A percentile compares a stretch with the other conserved stretches of the same genome.
Evolutionary conservation across 2,329 filamentous ascomycete species (phyloP).

Genomic region (Diaporthe australafricana): DNA sequence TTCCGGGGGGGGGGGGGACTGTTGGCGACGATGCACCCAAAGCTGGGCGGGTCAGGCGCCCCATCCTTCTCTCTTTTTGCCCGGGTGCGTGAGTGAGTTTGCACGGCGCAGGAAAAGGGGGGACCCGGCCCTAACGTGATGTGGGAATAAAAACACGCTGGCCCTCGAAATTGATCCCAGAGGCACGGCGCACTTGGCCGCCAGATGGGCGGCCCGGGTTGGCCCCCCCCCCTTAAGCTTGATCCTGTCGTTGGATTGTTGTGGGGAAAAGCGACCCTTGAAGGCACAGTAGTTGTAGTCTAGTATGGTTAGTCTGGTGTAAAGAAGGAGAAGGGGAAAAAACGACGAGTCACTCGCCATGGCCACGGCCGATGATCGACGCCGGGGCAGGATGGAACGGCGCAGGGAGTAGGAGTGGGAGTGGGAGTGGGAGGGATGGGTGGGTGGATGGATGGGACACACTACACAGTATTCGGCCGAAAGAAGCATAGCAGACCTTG

Average conservation of each 20-base stretch:
- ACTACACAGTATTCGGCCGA: constrained; percentile 13
- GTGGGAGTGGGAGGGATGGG: not conserved
- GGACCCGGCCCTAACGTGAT: not conserved
- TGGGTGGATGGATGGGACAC: not conserved
- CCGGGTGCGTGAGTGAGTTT: not conserved
- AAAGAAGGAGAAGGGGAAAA: not conserved
- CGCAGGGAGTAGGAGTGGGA: not conserved
- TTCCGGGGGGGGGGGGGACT: no score
- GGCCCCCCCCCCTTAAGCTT: not conserved
- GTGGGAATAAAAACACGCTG: not conserved
- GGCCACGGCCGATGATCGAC: constrained; percentile 11
- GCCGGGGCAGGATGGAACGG: not conserved
- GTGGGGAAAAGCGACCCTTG: not conserved
- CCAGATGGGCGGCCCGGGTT: not conserved
- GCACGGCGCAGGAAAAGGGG: not conserved
- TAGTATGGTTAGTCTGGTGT: not conserved
- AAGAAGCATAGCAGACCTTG: not conserved
- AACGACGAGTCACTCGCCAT: constrained; percentile 12
- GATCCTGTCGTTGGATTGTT: not conserved
- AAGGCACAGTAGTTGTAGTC: not conserved
- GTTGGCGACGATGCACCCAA: no score
- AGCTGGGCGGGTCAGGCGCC: no score
- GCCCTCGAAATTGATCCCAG: not conserved
- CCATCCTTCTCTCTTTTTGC: not conserved
- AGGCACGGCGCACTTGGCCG: constrained; percentile 18